A percentile compares a stretch with the other conserved stretches of the same genome.
Conservation (phyloP, 2,329 filamentous ascomycete genomes). For the Emericellopsis atlantica region DNA sequence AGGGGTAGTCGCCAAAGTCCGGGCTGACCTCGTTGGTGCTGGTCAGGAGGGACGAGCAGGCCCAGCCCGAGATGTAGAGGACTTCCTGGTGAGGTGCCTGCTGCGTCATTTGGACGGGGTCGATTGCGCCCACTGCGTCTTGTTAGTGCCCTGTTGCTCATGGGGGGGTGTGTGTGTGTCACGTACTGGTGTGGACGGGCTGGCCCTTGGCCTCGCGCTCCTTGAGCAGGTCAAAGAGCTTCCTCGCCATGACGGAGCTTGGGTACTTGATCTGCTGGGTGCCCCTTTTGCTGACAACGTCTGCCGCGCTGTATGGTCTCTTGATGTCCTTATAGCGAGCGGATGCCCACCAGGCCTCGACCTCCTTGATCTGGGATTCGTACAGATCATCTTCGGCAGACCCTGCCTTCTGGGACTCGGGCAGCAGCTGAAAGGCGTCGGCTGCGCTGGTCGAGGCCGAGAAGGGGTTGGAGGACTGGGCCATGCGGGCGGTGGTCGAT, state of each 20-base stretch:
- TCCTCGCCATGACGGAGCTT: slow-evolving; percentile 87
- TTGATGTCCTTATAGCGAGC: slow-evolving; percentile 82
- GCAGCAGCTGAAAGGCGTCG: slow-evolving; percentile 76
- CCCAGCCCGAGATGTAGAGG: slow-evolving; percentile 94
- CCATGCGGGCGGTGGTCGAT: slow-evolving; percentile 16
- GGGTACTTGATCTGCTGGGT: slow-evolving; percentile 79
- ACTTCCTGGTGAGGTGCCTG: slow-evolving; percentile 94
- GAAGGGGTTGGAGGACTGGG: slow-evolving; percentile 13
- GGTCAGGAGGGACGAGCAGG: slow-evolving; percentile 85
- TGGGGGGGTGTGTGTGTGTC: not conserved
- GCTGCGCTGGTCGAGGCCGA: slow-evolving; percentile 29
- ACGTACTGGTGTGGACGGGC: slow-evolving; percentile 82
- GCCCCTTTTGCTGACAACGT: slow-evolving; percentile 88
- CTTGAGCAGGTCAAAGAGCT: slow-evolving; percentile 81
- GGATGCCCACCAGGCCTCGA: slow-evolving; percentile 82
- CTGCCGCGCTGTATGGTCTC: slow-evolving; percentile 78
- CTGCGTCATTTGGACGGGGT: slow-evolving; percentile 99
- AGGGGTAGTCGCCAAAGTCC: slow-evolving; percentile 97
- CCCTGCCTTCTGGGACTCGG: slow-evolving; percentile 65
- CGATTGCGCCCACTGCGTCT: slow-evolving; percentile 77
- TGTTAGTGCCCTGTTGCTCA: not conserved
- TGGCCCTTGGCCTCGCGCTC: slow-evolving; percentile 66
- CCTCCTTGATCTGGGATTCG: slow-evolving; percentile 70
- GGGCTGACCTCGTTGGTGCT: slow-evolving; percentile 94
- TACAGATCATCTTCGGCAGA: slow-evolving; percentile 76